These are phyloP conservation scores for Pterocarpus macrocarpus DNA, from an alignment of 306 rosid species.

Conservation along the genomic window DNA sequence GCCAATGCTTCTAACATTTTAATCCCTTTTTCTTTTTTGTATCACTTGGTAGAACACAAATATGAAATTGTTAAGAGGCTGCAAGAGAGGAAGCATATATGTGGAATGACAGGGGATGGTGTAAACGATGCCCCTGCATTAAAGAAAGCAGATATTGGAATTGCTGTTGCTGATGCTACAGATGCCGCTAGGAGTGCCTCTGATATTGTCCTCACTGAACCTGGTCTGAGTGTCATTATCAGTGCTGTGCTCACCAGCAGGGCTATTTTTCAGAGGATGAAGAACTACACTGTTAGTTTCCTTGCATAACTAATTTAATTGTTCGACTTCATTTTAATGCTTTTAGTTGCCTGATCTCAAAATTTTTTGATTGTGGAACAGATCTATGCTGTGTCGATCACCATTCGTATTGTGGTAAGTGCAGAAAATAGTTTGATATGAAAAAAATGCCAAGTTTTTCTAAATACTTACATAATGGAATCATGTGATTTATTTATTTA, in stretches of 20 bases:
- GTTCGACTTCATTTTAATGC: conserved; percentile 1
- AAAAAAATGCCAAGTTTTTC: neutral
- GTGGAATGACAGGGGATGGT: conserved; percentile 99
- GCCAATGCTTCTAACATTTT: conserved; percentile 3
- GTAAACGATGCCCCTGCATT: conserved; percentile 97
- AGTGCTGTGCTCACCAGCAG: conserved; percentile 95
- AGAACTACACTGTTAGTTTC: conserved; percentile 87
- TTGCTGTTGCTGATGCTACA: conserved; percentile 98
- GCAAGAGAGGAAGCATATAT: conserved; percentile 92
- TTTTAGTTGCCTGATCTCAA: conserved; percentile 25
- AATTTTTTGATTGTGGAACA: conserved; percentile 39
- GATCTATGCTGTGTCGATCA: conserved; percentile 97
- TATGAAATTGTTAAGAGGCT: conserved; percentile 90
- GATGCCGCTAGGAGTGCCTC: conserved; percentile 98
- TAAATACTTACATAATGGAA: neutral
- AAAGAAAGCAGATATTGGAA: conserved; percentile 95
- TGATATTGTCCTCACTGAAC: conserved; percentile 96
- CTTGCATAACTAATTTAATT: conserved; percentile 23
- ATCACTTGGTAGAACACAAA: conserved; percentile 75
- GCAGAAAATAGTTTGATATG: neutral
- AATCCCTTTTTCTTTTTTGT: conserved; percentile 35
- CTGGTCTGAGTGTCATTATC: conserved; percentile 91
- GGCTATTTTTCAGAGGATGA: conserved; percentile 96
- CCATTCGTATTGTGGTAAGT: conserved; percentile 97
- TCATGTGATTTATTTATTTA: conserved; percentile 22